Evolutionary conservation across 106 monocot genomes (phyloP).

Genomic region (Phalaenopsis aphrodite): DNA sequence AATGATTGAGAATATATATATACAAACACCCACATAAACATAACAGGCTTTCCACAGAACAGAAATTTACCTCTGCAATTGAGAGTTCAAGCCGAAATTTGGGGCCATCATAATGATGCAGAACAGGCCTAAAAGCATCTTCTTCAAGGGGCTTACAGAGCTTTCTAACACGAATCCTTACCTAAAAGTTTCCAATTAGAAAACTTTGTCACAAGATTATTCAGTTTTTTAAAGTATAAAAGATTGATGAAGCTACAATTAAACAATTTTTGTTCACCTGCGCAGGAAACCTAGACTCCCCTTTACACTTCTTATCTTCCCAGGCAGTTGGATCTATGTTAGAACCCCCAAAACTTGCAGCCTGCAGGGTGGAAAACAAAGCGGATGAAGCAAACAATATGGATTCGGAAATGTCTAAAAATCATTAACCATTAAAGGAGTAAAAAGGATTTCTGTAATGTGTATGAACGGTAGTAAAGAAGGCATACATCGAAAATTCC

Average conservation of each 20-base stretch:
- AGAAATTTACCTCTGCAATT: constrained; percentile 33
- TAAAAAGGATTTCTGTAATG: not conserved
- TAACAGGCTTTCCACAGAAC: too few species aligned
- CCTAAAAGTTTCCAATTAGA: constrained; percentile 13
- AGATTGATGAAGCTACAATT: not conserved
- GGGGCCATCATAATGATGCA: constrained; percentile 62
- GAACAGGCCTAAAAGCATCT: constrained; percentile 54
- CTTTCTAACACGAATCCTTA: constrained; percentile 47
- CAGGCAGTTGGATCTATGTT: constrained; percentile 84
- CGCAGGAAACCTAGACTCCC: constrained; percentile 78
- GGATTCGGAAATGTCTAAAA: not conserved
- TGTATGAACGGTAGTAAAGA: not conserved
- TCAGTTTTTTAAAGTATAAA: not conserved
- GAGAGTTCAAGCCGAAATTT: constrained; percentile 65
- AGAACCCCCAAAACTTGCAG: constrained; percentile 68
- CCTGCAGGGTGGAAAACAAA: constrained; percentile 17
- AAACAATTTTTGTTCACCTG: constrained; percentile 24
- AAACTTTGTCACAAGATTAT: not conserved
- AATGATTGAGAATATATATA: not conserved
- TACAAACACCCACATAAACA: not conserved
- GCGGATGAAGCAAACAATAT: not conserved
- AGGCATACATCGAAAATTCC: constrained; percentile 45
- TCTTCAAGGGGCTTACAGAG: constrained; percentile 51
- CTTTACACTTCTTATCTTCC: constrained; percentile 81
- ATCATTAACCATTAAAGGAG: not conserved